Evolutionary conservation across 2,329 filamentous ascomycete genomes (phyloP).

Genomic region (Rhexocercosporidium sp.): DNA sequence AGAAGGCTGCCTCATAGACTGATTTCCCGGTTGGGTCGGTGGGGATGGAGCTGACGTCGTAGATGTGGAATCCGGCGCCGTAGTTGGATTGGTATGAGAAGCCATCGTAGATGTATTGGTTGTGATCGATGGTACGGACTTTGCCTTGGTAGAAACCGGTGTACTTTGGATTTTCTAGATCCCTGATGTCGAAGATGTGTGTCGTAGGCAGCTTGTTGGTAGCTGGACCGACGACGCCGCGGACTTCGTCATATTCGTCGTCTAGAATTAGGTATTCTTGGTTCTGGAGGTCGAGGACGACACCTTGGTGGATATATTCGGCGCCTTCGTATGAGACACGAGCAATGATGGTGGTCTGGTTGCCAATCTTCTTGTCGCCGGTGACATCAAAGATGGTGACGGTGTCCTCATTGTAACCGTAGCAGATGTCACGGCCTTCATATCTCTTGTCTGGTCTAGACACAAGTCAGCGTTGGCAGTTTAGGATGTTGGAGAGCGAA

Average conservation of each 20-base stretch:
- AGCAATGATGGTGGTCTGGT: constrained; percentile 48
- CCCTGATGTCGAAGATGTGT: constrained; percentile 55
- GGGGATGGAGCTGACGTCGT: constrained; percentile 46
- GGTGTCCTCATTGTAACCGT: constrained; percentile 42
- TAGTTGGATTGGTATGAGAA: constrained; percentile 55
- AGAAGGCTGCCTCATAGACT: constrained; percentile 47
- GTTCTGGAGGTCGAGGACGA: constrained; percentile 29
- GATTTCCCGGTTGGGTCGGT: constrained; percentile 42
- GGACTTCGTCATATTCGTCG: constrained; percentile 48
- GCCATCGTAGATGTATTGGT: constrained; percentile 51
- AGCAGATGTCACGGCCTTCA: constrained; percentile 19
- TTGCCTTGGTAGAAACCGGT: constrained; percentile 49
- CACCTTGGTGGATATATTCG: constrained; percentile 57
- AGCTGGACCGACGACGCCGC: constrained; percentile 46
- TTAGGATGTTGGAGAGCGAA: background rate
- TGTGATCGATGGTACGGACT: constrained; percentile 50
- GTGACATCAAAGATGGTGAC: constrained; percentile 52
- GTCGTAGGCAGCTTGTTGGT: constrained; percentile 53
- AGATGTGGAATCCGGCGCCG: constrained; percentile 49
- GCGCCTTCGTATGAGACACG: constrained; percentile 56
- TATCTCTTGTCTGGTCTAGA: constrained; percentile 27
- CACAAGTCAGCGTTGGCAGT: background rate
- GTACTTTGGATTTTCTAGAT: constrained; percentile 47
- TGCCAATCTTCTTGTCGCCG: constrained; percentile 32
- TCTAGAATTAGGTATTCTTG: constrained; percentile 24